These are phyloP conservation scores for Tranzscheliella williamsii DNA, from an alignment of 1,284 basidiomycete species.

Conservation along the genomic window DNA sequence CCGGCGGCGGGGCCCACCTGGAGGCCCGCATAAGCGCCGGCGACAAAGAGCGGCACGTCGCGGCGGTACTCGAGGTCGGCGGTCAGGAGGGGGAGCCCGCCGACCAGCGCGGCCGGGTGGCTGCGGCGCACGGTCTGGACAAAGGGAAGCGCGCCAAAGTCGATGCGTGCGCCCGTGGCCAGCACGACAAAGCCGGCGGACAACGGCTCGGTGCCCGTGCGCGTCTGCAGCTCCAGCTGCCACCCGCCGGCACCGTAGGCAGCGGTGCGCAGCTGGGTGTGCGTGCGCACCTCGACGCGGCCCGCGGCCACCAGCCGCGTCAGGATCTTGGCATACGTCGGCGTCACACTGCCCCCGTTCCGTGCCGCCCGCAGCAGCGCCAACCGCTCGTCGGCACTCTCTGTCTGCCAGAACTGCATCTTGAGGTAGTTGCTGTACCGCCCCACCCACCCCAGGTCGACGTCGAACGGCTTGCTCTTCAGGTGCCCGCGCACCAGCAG, in stretches of 20 bases:
- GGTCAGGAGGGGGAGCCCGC: slow-evolving; percentile 57
- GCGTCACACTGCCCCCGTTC: slow-evolving; percentile 59
- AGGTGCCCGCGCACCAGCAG: slow-evolving; percentile 56
- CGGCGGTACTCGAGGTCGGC: slow-evolving; percentile 55
- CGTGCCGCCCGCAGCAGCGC: slow-evolving; percentile 49
- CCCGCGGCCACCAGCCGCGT: slow-evolving; percentile 38
- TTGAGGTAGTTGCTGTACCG: slow-evolving; percentile 53
- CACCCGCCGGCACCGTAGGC: slow-evolving; percentile 13
- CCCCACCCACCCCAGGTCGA: slow-evolving; percentile 55
- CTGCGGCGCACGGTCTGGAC: slow-evolving; percentile 31
- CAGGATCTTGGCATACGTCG: slow-evolving; percentile 48
- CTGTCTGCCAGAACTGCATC: slow-evolving; percentile 59
- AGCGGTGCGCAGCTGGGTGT: slow-evolving; percentile 40
- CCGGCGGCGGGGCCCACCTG: slow-evolving; percentile 61
- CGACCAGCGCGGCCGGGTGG: slow-evolving; percentile 44
- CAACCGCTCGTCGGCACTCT: slow-evolving; percentile 37
- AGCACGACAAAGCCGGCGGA: slow-evolving; percentile 47
- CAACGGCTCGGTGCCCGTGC: background rate
- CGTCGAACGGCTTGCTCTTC: slow-evolving; percentile 60
- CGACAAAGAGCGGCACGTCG: slow-evolving; percentile 58
- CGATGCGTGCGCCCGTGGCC: slow-evolving; percentile 55
- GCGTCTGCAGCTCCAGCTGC: slow-evolving; percentile 16
- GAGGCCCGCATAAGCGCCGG: slow-evolving; percentile 52
- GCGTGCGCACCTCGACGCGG: slow-evolving; percentile 39
- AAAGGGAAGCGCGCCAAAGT: slow-evolving; percentile 46